These are phyloP conservation scores for Ophiorrhiza pumila DNA, from an alignment of 257 asterid species.

Conservation along the genomic window DNA sequence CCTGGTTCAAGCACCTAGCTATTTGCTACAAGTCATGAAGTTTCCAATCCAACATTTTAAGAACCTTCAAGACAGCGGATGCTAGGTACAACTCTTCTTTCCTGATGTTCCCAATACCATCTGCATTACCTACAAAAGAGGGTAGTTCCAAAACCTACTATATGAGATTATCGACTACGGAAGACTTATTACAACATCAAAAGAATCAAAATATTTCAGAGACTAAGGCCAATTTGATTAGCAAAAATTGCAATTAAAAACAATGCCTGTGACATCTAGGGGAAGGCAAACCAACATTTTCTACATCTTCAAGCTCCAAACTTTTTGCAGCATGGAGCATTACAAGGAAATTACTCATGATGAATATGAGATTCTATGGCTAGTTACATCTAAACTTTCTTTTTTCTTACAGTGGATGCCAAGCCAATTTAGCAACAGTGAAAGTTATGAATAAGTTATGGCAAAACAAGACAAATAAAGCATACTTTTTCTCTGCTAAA, in stretches of 20 bases:
- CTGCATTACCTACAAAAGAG: constrained; percentile 63
- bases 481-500: background rate
- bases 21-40: background rate
- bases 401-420: background rate
- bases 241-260: background rate
- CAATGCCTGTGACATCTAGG: background rate
- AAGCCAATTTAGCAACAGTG: background rate
- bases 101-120: constrained; percentile 69
- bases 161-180: background rate
- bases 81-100: constrained; percentile 80
- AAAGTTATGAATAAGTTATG: background rate
- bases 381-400: background rate
- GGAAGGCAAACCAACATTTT: background rate
- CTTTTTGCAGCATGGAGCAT: background rate
- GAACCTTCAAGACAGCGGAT: constrained; percentile 72
- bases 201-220: background rate
- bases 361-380: background rate
- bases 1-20: background rate
- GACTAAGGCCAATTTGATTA: background rate
- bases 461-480: background rate
- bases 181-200: background rate
- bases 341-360: background rate
- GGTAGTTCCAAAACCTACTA: constrained; percentile 16
- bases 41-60: background rate
- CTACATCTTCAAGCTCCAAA: background rate